Evolutionary conservation across 345 rosid genomes (phyloP).

Genomic region (Eucalyptus rudis): DNA sequence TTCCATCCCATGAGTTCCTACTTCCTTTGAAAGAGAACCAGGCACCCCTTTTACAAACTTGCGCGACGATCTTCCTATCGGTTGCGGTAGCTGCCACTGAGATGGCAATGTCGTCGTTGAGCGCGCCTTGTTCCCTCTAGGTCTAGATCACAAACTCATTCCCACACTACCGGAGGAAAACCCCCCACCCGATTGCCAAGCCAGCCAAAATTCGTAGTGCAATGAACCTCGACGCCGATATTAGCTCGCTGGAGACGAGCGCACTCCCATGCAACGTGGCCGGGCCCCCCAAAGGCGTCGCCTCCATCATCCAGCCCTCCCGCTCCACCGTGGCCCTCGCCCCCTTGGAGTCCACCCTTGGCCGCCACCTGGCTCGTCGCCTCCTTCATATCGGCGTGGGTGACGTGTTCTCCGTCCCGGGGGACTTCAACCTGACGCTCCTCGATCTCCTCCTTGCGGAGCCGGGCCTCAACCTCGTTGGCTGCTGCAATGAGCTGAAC

Average conservation of each 20-base stretch:
- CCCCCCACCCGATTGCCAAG: not conserved
- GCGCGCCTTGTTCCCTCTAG: not conserved
- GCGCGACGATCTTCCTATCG: not conserved
- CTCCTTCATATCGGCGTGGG: conserved; percentile 9
- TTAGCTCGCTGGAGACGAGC: not conserved
- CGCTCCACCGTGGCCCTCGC: not conserved
- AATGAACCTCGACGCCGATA: not conserved
- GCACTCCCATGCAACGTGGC: not conserved
- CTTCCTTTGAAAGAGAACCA: no score
- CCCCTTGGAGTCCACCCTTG: conserved; percentile 4
- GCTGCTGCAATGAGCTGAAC: conserved; percentile 23
- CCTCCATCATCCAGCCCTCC: not conserved
- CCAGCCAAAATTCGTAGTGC: not conserved
- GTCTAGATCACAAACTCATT: not conserved
- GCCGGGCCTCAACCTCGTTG: conserved; percentile 5
- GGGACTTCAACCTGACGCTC: conserved; percentile 16
- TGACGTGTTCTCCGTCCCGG: conserved; percentile 17
- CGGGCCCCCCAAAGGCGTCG: not conserved
- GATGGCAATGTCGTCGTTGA: not conserved
- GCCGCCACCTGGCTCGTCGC: conserved; percentile 15
- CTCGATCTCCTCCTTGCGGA: conserved; percentile 14
- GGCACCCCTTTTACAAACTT: no score
- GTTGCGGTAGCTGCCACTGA: not conserved
- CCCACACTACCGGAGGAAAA: not conserved
- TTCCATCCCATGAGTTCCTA: no score